Base-by-base conservation (phyloP, 208 protist species). In the Giardia muris region DNA sequence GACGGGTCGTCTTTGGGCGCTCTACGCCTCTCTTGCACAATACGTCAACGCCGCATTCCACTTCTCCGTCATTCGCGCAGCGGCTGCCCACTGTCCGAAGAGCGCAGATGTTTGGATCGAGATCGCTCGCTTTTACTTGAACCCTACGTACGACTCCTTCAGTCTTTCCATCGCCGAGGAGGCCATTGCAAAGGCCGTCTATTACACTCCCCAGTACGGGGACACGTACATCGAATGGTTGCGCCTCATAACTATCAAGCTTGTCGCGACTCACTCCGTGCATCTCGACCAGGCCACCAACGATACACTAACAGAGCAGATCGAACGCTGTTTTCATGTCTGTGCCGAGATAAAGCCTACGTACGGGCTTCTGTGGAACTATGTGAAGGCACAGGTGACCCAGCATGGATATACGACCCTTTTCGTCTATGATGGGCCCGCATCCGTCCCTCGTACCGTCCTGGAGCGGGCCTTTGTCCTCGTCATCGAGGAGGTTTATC, bases 191-290 rank as follows among this genome's bases (percentile, higher is more conserved):
- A 89, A 4, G 19, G 86, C 86, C 3, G 19, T 89, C 4, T 45
- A 45, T 43, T 89, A 45, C 42, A 89, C 86, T 43, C 86, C 86
- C 4, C 86, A 89, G 45, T 45, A 89, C 86, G 86, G 86, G 45
- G 86, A 89, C 86, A 89, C 42, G 4, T 89, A 89, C 42, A 45
- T 89, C 3, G 86, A 89, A 43, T 89, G 42, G 19, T 43, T 89
- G 19, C n/a, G 86, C 4, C 19, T 89, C 42, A 10, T 76, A 76
- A 30, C 30, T 39, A 76, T 76, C 30, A 76, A 76, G 57, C 30
- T n/a, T n/a, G n/a, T n/a, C n/a, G n/a, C n/a, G n/a, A n/a, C n/a
- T n/a, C n/a, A n/a, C n/a, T n/a, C n/a, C n/a, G n/a, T n/a, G n/a
- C n/a, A 76, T 30, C 57, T 76, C 30, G 57, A 39, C 10, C 30